Evolutionary conservation across 1,284 basidiomycete genomes (phyloP), one percentile per base, ranked within the genome.

Genomic region (Ustilago lituana): DNA sequence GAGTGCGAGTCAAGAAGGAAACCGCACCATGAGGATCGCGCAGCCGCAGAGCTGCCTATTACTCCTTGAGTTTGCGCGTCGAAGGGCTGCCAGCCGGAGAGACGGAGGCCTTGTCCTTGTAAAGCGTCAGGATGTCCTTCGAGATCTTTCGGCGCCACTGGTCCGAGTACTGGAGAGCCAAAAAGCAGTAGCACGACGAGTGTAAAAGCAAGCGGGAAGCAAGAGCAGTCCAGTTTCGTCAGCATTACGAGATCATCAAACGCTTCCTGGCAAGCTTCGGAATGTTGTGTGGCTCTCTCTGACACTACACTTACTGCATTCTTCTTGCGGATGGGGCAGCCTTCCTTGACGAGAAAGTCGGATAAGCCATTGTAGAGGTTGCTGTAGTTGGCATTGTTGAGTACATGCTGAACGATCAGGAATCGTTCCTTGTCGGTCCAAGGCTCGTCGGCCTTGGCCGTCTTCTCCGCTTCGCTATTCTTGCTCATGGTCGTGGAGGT

Each of bases 141-240:
- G 19, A 33, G 26, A 62, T 58, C 26, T 62, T 67, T 19, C 58
- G 52, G 24, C 36, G 31, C 64, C 64, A 58, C 45, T 67, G 64
- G n/a, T 54, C 41, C 22, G 29, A 19, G 48, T 43, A 43, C 56
- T 59, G 12, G 17, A 10, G 22, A 26, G 11, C 1, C 29, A 19
- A 14, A 24, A 7, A 29, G 27, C 27, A 29, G 27, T n/a, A 23
- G 9, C 31, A 20, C 32, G 8, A 36, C 19, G 37, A 22, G 11
- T 22, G 26, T n/a, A n/a, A n/a, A n/a, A n/a, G n/a, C n/a, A n/a
- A n/a, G n/a, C n/a, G n/a, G n/a, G n/a, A n/a, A n/a, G n/a, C n/a
- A n/a, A n/a, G n/a, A n/a, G n/a, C n/a, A n/a, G n/a, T n/a, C n/a
- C n/a, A n/a, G n/a, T n/a, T n/a, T n/a, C n/a, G n/a, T n/a, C n/a